A percentile compares a stretch with the other conserved stretches of the same genome.
Conservation (phyloP, 2,329 filamentous ascomycete species). For the Aphanocladium album region DNA sequence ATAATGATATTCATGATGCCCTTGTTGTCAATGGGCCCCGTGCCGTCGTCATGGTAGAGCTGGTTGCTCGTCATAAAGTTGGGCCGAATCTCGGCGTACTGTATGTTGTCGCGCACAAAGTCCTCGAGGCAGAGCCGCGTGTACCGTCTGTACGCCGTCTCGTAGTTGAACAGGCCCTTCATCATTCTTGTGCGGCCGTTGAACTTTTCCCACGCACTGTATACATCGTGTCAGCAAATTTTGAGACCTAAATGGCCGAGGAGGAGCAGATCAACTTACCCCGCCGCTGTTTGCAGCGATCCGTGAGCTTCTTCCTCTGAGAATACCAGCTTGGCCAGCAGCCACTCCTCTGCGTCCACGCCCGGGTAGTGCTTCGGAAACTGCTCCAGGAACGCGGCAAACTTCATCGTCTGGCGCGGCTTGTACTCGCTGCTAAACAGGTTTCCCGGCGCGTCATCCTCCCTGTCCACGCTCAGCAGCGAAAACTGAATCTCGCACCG, state of each 20-base stretch:
- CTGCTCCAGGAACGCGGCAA: conserved; percentile 34
- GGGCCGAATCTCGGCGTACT: conserved; percentile 66
- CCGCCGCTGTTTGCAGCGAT: conserved; percentile 42
- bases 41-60: conserved; percentile 55
- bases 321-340: conserved; percentile 58
- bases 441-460: conserved; percentile 32
- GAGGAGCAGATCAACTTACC: conserved; percentile 38
- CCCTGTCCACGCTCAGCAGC: conserved; percentile 32
- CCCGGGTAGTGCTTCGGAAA: conserved; percentile 25
- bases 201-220: conserved; percentile 56
- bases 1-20: conserved; percentile 59
- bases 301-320: conserved; percentile 55
- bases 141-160: conserved; percentile 57
- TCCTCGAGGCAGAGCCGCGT: conserved; percentile 54
- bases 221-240: conserved; percentile 13
- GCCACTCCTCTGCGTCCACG: conserved; percentile 44
- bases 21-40: conserved; percentile 44
- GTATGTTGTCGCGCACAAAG: conserved; percentile 60
- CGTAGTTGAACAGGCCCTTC: conserved; percentile 67
- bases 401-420: conserved; percentile 39
- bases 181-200: conserved; percentile 66
- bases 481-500: conserved; percentile 59
- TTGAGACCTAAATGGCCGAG: background rate
- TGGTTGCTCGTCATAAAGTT: conserved; percentile 63
- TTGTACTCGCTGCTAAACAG: conserved; percentile 48